Base-by-base conservation (phyloP, 2,329 filamentous ascomycete species). In the Colletotrichum zoysiae region DNA sequence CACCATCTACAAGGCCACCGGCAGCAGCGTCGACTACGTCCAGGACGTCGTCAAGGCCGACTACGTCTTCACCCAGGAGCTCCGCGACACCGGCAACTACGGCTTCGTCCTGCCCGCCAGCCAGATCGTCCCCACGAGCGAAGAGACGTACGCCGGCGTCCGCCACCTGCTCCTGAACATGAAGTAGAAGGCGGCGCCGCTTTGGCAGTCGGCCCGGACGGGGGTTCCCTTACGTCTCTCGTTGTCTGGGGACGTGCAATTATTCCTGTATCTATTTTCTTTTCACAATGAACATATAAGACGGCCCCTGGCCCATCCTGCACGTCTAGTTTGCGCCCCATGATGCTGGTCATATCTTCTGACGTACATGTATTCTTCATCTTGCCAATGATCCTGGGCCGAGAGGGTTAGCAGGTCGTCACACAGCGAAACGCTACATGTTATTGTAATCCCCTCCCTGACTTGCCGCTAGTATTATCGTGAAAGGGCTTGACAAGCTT, bases 1-100 rank as follows among this genome's bases (percentile, higher is more conserved):
- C 53, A 91, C 88, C 40, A 89, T 92, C 74, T 92, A 92, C 79
- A 84, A 87, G 74, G 87, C 88, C 0, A 81, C 82, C 0, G 85
- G 84, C 30, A 82, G 77, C 65, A 84, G 81, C 57, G 82, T 84
- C 30, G 86, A 88, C 77, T 87, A 84, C 69, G 81, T 81, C 57
- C 77, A 77, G 26, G 85, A 85, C 58, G 80, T 85, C 5, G 78
- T 81, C 60, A 78, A 79, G 48, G 81, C 85, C 1, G 82, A 84
- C 67, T 79, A 84, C 58, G 78, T 78, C 33, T 85, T 84, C 74
- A 81, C 82, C 1, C 76, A 79, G 11, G 84, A 85, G 77, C 79
- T 85, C 53, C 75, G 61, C 58, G 81, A 80, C 70, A 75, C 77
- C 1, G 82, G 82, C 3, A 75, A 76, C 65, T 79, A 80, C 63